These are phyloP conservation scores for Xylariomycetidae sp. DNA, from an alignment of 2,329 filamentous ascomycete genomes.

Conservation along the genomic window DNA sequence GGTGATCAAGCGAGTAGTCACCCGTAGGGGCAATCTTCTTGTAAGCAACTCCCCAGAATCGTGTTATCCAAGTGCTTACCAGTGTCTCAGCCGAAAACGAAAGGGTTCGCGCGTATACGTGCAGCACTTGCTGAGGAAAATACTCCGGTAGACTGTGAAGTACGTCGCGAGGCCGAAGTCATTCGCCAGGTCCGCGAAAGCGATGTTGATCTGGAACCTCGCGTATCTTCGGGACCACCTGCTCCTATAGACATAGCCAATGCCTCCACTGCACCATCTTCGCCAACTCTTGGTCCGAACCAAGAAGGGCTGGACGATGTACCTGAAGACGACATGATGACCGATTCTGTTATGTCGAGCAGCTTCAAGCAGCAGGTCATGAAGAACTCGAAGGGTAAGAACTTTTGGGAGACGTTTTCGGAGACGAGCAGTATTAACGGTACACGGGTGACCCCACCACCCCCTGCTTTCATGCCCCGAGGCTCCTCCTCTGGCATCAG, in stretches of 20 bases:
- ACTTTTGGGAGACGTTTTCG: constrained; percentile 76
- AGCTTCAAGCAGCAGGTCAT: constrained; percentile 71
- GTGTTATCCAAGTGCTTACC: background rate
- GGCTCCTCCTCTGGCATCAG: constrained; percentile 56
- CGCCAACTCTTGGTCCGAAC: constrained; percentile 57
- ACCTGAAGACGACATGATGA: constrained; percentile 63
- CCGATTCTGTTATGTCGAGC: constrained; percentile 50
- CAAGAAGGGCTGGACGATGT: constrained; percentile 63
- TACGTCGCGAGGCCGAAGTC: constrained; percentile 87
- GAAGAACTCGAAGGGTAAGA: constrained; percentile 63
- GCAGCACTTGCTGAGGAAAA: constrained; percentile 85
- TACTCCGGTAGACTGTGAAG: constrained; percentile 81
- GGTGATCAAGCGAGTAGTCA: constrained; percentile 78
- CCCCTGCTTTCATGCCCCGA: constrained; percentile 57
- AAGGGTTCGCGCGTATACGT: constrained; percentile 87
- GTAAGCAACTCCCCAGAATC: constrained; percentile 44
- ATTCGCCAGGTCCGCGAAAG: constrained; percentile 92
- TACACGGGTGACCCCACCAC: constrained; percentile 45
- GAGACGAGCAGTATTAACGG: constrained; percentile 52
- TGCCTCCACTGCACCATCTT: constrained; percentile 56
- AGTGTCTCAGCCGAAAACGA: constrained; percentile 78
- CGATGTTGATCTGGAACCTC: constrained; percentile 58
- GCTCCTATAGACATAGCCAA: constrained; percentile 40
- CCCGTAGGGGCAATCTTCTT: constrained; percentile 79
- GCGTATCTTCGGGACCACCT: constrained; percentile 23